Evolutionary conservation across 306 rosid genomes (phyloP), one percentile per base, ranked within the genome.

Genomic region (Datisca glomerata): DNA sequence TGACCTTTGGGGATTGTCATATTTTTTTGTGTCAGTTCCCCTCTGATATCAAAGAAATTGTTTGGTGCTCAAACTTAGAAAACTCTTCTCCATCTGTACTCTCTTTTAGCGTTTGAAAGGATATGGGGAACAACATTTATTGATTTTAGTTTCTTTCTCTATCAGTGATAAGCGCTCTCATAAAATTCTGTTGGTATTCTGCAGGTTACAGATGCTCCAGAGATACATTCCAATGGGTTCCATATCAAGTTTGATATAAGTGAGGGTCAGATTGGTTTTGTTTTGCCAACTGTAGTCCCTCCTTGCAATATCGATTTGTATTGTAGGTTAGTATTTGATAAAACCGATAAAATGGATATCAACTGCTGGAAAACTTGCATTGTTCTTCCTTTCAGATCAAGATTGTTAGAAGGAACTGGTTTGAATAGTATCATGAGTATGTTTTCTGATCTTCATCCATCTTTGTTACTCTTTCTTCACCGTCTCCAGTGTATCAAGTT

Each of bases 401-500:
- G 44, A 44, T 60, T 68, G 34, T 72, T 75, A 12, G 89, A 73
- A 43, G 83, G 74, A 57, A 57, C 61, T 42, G 57, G 43, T 37
- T 47, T 83, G 66, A 79, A 73, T 51, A 70, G 35, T 71, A 66
- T 87, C 28, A 49, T 79, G 45, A 36, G 66, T 22, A 74, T 79
- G 93, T 83, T 87, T 76, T 78, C 89, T 5, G 97, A 87, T 78
- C 85, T 87, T 55, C 94, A 83, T 64, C 97, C 97, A 39, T 83
- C 97, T 11, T 56, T 87, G 55, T 61, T 87, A 70, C 82, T 87
- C 31, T 87, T 87, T 66, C 93, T 87, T 64, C 97, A 87, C 62
- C 86, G 79, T 53, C 89, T 87, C 12, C 63, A 79, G 75, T 87
- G 97, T 66, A 72, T 83, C 55, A 76, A 63, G 72, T 63, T 76